Base-by-base conservation (phyloP, 2,329 filamentous ascomycete genomes). In the Fusarium cyanostomum region DNA sequence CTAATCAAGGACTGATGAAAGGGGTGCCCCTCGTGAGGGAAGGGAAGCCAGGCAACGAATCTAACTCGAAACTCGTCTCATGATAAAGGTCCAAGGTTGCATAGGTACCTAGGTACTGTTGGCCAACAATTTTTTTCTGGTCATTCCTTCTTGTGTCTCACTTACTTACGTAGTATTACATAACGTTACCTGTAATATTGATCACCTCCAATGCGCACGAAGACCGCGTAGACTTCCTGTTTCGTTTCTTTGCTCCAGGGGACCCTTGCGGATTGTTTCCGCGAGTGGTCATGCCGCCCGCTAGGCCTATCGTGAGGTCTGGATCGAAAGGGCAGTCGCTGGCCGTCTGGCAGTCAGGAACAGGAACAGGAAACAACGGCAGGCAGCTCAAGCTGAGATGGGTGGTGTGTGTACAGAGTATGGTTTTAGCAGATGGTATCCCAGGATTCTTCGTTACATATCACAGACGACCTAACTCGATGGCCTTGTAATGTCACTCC, bases 261-360 rank as follows among this genome's bases (percentile, higher is more conserved):
- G 50, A 57, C 54, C 66, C 66, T 56, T 55, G 66, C 51, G 54
- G 56, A 68, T 68, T 60, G 54, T 57, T 62, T 56, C 62, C 66
- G 59, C 16, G 52, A 21, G 37, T 63, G 58, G 62, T 45, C 58
- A 59, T 48, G 53, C 43, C 39, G 61, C 44, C 55, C 38, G 37
- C 57, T 33, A 27, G 43, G 38, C 44, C 56, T 52, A 64, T 51
- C 52, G 39, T 30, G 18, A 63, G 33, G 31, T 43, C 48, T 50
- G 46, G 37, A 54, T 48, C 39, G 44, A 48, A 30, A 54, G 37
- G 59, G 59, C 52, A 42, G 21, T 34, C 7, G 34, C 31, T 34
- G 11, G 11, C 10, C 7, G n/a, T n/a, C 13, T 30, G 28, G 28
- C 21, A 30, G 37, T 41, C 34, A 55, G 49, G 24, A 44, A n/a